Base-by-base conservation (phyloP, 352 stramenopile genomes). In the Phytophthora megakarya region DNA sequence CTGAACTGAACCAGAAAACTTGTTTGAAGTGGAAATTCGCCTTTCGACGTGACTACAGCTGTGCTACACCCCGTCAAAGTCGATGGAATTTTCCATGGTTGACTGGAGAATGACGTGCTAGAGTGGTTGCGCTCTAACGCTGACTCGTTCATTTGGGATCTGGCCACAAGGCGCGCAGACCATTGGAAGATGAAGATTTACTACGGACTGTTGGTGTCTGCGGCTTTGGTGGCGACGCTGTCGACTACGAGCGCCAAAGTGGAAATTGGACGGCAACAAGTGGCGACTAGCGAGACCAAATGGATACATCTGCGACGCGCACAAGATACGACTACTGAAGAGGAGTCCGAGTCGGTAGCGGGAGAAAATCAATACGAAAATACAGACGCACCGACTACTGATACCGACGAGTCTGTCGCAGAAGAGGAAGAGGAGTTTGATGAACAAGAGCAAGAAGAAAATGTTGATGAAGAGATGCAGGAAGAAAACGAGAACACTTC, bases 141-240 rank as follows among this genome's bases (percentile, higher is more conserved):
- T 61, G 49, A 38, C 60, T 64, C 52, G 51, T 7, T 68, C 61
- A 68, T 68, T 68, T 26, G 47, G 44, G n/a, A 64, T 59, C 38
- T 48, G 10, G 44, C 33, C 15, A 25, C 11, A 8, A 22, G 48
- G 26, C 35, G 33, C 32, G 37, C 21, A 19, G 38, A 50, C 37
- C 21, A 18, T 44, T 25, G 50, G n/a, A 25, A 47, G 15, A 71
- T 71, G 63, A 67, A 67, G 37, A 12, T 63, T 21, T 32, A 19
- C 33, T 62, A 45, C 37, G 28, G 15, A n/a, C 15, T 55, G 10
- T 35, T 67, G 19, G 30, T 33, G 21, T 19, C 44, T 6, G 26
- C 38, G 18, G 40, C 30, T 37, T 43, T 72, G 43, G 5, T 63
- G 35, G 43, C 32, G 18, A 9, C 35, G n/a, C 9, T 67, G 21